Percentiles rank a stretch among this genome's conserved stretches.
Conservation (phyloP, 352 stramenopile genomes). For the Achlya hypogyna region DNA sequence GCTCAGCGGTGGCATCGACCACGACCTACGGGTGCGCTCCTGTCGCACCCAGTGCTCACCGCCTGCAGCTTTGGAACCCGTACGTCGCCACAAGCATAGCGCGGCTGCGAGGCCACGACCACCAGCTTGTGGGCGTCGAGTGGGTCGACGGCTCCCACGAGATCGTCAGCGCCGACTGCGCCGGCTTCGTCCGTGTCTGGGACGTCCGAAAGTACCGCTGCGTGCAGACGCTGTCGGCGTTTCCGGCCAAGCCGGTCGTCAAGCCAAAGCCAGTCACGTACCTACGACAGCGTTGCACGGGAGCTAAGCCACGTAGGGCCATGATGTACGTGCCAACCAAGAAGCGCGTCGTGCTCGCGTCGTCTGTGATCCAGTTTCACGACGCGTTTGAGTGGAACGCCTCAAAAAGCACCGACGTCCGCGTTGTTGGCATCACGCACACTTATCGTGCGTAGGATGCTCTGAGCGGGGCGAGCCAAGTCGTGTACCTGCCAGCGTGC, state of each 20-base stretch:
- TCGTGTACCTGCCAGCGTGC: conserved; percentile 4
- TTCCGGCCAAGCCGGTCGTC: conserved; percentile 15
- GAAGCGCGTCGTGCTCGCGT: conserved; percentile 36
- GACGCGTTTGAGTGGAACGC: conserved; percentile 22
- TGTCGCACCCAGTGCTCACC: neutral
- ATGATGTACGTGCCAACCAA: conserved; percentile 33
- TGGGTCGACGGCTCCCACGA: conserved; percentile 34
- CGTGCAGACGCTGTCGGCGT: conserved; percentile 24
- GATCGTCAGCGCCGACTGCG: conserved; percentile 44
- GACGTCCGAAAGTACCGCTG: conserved; percentile 40
- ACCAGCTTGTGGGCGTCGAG: conserved; percentile 45
- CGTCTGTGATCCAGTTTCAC: conserved; percentile 48
- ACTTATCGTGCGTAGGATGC: neutral
- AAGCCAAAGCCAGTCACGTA: conserved; percentile 23
- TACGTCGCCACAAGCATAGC: conserved; percentile 49
- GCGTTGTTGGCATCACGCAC: neutral
- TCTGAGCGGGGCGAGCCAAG: neutral
- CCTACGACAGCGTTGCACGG: conserved; percentile 22
- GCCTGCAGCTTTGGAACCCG: conserved; percentile 36
- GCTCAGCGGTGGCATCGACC: conserved; percentile 43
- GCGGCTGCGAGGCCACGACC: conserved; percentile 31
- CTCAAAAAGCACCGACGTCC: neutral
- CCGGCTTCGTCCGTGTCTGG: conserved; percentile 44
- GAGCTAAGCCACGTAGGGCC: conserved; percentile 21
- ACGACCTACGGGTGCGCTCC: conserved; percentile 33